Percentiles rank a stretch among this genome's conserved stretches.
phyloP scores from a whole-genome alignment of 352 stramenopile genomes.

The Aphanomyces invadans region DNA sequence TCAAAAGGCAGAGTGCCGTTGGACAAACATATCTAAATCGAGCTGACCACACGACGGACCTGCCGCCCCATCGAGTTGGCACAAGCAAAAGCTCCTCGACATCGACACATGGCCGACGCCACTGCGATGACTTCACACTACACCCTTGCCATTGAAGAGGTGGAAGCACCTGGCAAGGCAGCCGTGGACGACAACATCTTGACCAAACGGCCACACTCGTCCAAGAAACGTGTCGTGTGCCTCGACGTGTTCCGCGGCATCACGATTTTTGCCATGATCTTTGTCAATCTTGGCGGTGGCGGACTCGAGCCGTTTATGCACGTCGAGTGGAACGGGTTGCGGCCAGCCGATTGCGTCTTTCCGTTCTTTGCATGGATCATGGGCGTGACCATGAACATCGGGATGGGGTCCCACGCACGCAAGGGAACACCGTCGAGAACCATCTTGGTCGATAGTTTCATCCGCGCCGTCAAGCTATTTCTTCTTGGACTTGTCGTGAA shows the following conservation, averaged over 20 bases:
- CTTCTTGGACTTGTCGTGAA: constrained; percentile 63
- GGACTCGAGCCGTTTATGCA: constrained; percentile 56
- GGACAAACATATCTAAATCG: too few relatives aligned
- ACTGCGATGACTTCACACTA: too few relatives aligned
- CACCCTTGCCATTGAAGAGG: too few relatives aligned
- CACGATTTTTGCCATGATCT: constrained; percentile 75
- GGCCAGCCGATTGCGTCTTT: constrained; percentile 64
- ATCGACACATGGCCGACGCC: too few relatives aligned
- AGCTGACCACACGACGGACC: too few relatives aligned
- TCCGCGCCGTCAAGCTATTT: constrained; percentile 45
- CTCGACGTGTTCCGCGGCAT: constrained; percentile 71
- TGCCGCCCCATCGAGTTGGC: too few relatives aligned
- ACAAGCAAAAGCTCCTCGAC: too few relatives aligned
- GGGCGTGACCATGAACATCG: constrained; percentile 31
- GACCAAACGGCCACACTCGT: too few relatives aligned
- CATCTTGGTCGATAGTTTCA: constrained; percentile 18
- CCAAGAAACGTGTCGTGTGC: constrained; percentile 35
- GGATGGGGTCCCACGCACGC: constrained; percentile 3
- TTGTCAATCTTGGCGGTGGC: constrained; percentile 82
- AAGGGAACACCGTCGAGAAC: background rate
- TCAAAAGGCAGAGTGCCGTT: too few relatives aligned
- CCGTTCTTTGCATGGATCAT: constrained; percentile 84
- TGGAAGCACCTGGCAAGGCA: too few relatives aligned
- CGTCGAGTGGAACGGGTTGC: constrained; percentile 72
- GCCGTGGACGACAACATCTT: too few relatives aligned